Conservation (phyloP, 164 flowering plant species). For the Liquidambar formosana region DNA sequence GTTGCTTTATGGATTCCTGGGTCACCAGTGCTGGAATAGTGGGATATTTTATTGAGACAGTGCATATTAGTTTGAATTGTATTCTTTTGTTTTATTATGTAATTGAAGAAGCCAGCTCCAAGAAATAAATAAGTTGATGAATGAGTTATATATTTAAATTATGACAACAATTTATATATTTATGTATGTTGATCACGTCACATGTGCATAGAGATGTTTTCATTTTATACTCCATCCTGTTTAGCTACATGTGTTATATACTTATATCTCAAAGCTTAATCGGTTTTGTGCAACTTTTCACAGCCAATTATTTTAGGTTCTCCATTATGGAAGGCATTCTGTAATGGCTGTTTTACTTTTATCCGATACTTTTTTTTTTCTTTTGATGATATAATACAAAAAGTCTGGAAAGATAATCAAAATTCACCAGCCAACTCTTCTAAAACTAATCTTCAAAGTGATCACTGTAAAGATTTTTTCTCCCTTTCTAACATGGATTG, state of each 20-base stretch:
- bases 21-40: not conserved
- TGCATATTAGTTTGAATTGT: not conserved
- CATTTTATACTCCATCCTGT: too few relatives aligned
- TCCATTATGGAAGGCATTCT: not conserved
- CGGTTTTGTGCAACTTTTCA: not conserved
- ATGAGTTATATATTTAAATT: not conserved
- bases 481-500: not conserved
- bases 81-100: not conserved
- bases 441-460: not conserved
- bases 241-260: too few relatives aligned
- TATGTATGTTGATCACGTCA: not conserved
- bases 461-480: not conserved
- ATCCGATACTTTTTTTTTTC: too few relatives aligned
- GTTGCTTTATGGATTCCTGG: not conserved
- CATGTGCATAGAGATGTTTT: not conserved
- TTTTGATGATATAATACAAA: not conserved
- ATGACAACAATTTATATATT: not conserved
- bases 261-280: too few relatives aligned
- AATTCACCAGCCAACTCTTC: not conserved
- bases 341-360: too few relatives aligned
- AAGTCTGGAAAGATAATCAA: not conserved
- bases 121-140: too few relatives aligned
- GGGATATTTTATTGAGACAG: not conserved
- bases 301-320: not conserved
- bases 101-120: not conserved